Base-by-base conservation (phyloP, 306 rosid species). In the Cucumis hystrix region DNA sequence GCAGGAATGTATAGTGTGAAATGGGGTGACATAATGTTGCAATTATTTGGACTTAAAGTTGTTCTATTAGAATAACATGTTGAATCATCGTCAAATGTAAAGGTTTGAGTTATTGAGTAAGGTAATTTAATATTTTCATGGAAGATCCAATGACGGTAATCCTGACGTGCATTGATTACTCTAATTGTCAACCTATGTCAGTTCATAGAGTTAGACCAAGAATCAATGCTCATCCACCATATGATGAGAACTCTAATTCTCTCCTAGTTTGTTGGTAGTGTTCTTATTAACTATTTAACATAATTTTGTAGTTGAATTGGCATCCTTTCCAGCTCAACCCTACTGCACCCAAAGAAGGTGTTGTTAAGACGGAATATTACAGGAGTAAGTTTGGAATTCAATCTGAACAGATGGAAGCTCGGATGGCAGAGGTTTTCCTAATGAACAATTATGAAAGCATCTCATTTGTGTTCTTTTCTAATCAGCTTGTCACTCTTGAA, bases 311-410 rank as follows among this genome's bases (percentile, higher is more conserved):
- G 98, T 80, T 92, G 72, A 88, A 75, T 57, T 95, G 97, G 97
- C 98, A 89, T 77, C 97, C 97, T 5, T 95, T 75, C 86, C 97
- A 89, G 82, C 97, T 95, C 59, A 52, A 37, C 59, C 97, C 97
- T 10, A 51, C 87, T 79, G 92, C 97, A 45, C 93, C 97, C 33
- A 92, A 92, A 85, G 96, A 90, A 87, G 96, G 97, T 12, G 43
- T 88, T 54, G 87, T 85, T 49, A 95, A 86, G 88, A 83, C 80
- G 80, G 94, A 86, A 55, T 87, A 25, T 79, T 92, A 86, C 81
- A 78, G 80, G 80, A 83, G 74, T 54, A 88, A 87, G 80, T 90
- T 92, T 76, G 97, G 96, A 78, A 75, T 93, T 59, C 92, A 23
- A 71, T 77, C 87, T 7, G 87, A 76, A 58, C 76, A 51, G 70